These are phyloP conservation scores for Suillus paluster DNA, from an alignment of 768 basidiomycete species.

Conservation along the genomic window DNA sequence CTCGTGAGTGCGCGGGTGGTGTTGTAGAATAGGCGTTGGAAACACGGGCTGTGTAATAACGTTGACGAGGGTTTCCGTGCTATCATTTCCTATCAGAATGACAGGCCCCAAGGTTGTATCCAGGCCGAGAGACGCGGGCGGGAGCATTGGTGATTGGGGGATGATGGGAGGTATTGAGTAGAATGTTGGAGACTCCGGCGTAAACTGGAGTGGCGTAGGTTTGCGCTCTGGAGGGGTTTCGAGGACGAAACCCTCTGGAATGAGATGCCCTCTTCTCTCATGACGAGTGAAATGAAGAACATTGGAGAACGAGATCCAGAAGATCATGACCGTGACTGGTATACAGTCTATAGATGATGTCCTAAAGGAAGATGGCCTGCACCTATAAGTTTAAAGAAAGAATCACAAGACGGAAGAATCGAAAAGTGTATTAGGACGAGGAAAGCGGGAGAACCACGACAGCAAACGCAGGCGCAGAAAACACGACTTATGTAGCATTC, in stretches of 20 bases:
- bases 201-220: no score
- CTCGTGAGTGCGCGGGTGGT: background rate
- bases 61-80: background rate
- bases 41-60: background rate
- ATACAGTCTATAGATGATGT: background rate
- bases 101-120: background rate
- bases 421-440: background rate
- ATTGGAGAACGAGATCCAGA: background rate
- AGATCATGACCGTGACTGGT: background rate
- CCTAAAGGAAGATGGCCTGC: background rate
- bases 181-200: background rate
- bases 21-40: background rate
- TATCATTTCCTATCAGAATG: background rate
- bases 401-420: background rate
- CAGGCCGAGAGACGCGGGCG: background rate
- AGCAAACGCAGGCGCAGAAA: background rate
- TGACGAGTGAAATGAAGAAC: background rate
- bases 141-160: background rate
- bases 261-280: slow-evolving; percentile 1
- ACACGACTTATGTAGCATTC: background rate
- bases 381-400: background rate
- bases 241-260: slow-evolving; percentile 2
- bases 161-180: background rate
- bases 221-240: background rate
- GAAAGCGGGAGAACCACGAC: background rate